Conservation (phyloP, 257 asterid genomes). For the Penstemon newberryi region DNA sequence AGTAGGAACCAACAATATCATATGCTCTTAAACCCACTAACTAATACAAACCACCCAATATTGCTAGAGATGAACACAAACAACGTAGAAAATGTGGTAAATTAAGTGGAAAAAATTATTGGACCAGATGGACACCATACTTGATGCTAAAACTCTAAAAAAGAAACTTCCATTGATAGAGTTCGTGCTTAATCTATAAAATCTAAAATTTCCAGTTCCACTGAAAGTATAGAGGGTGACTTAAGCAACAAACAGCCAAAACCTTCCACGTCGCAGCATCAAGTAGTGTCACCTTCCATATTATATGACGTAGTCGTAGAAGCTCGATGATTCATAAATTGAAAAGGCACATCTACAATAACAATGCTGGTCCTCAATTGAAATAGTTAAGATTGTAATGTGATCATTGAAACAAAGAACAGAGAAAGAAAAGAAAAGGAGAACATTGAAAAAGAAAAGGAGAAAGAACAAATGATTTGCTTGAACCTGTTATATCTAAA, state of each 20-base stretch:
- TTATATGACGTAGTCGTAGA: not conserved
- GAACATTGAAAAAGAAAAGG: not conserved
- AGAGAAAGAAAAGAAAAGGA: not conserved
- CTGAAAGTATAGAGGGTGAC: no score
- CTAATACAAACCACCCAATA: not conserved
- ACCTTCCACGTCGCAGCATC: not conserved
- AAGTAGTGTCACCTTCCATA: not conserved
- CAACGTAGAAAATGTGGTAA: not conserved
- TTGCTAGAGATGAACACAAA: not conserved
- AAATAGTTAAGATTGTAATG: not conserved
- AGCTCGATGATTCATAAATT: no score
- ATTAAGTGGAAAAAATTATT: no score
- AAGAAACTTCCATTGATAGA: not conserved
- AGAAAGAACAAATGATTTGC: no score
- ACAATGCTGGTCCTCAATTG: not conserved
- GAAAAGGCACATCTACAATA: not conserved
- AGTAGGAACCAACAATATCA: no score
- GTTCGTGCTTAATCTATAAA: not conserved
- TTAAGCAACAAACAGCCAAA: no score
- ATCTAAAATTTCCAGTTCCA: no score
- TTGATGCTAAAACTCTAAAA: not conserved
- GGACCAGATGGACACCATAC: not conserved
- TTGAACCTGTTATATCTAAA: slow-evolving; percentile 7
- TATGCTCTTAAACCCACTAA: not conserved
- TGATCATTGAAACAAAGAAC: not conserved